phyloP scores from a whole-genome alignment of 306 rosid species.

The Inga leiocalycina region DNA sequence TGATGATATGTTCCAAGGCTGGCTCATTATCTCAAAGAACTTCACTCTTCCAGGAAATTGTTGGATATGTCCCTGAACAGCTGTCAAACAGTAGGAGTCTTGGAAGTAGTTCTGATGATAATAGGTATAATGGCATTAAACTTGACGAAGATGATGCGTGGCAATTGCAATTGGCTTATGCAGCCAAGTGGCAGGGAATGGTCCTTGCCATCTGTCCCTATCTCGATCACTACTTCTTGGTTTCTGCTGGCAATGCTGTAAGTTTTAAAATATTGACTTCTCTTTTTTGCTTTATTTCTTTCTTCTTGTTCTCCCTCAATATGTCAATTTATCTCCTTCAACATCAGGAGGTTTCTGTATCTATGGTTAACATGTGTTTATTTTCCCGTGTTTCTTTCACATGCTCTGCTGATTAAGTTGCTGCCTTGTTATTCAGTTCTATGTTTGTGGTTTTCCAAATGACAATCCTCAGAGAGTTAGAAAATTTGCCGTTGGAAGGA shows the following conservation, averaged over 20 bases:
- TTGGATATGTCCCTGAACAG: conserved; percentile 77
- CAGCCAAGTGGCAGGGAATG: conserved; percentile 71
- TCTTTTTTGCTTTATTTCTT: conserved; percentile 2
- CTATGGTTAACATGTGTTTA: not conserved
- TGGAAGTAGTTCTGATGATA: conserved; percentile 84
- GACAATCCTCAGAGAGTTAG: conserved; percentile 72
- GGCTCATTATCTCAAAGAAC: conserved; percentile 75
- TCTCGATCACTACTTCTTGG: conserved; percentile 92
- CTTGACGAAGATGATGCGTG: conserved; percentile 87
- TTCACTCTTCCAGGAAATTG: conserved; percentile 78
- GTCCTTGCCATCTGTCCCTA: conserved; percentile 84
- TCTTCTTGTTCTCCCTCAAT: not conserved
- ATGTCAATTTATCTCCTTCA: conserved; percentile 20
- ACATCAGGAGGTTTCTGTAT: conserved; percentile 20
- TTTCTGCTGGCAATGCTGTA: conserved; percentile 86
- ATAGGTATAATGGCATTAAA: conserved; percentile 77
- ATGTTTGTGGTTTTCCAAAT: conserved; percentile 81
- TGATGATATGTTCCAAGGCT: conserved; percentile 78
- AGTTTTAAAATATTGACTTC: conserved; percentile 40
- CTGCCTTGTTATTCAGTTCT: conserved; percentile 68
- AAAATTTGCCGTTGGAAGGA: conserved; percentile 67
- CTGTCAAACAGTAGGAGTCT: conserved; percentile 83
- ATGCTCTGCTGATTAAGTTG: conserved; percentile 34
- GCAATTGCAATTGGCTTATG: conserved; percentile 74
- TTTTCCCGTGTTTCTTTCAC: not conserved